These are phyloP conservation scores for Brassica hybrid DNA, from an alignment of 441 rosid genomes.

Conservation along the genomic window DNA sequence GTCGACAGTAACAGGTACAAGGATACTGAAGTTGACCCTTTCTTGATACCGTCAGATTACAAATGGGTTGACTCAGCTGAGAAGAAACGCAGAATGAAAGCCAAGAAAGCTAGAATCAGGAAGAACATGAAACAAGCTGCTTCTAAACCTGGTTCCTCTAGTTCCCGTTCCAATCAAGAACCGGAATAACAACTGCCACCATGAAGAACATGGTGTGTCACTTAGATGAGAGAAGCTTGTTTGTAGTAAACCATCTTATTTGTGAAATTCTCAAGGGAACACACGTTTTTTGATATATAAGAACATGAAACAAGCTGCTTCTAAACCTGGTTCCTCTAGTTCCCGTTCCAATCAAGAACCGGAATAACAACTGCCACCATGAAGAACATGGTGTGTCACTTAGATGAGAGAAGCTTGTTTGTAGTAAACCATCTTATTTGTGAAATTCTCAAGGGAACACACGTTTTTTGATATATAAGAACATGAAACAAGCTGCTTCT, in stretches of 20 bases:
- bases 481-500: conserved; percentile 54
- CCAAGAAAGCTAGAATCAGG: conserved; percentile 85
- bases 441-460: conserved; percentile 29
- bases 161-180: conserved; percentile 50
- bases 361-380: conserved; percentile 58
- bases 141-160: conserved; percentile 45
- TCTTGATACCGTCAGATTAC: conserved; percentile 78
- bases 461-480: conserved; percentile 53
- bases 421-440: conserved; percentile 26
- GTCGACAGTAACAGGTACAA: conserved; percentile 73
- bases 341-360: conserved; percentile 51
- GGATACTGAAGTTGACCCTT: conserved; percentile 79
- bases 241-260: conserved; percentile 19
- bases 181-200: conserved; percentile 52
- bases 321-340: conserved; percentile 44
- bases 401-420: no score
- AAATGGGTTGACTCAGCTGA: conserved; percentile 88
- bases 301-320: conserved; percentile 55
- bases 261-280: conserved; percentile 33
- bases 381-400: no score
- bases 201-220: no score
- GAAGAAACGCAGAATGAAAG: conserved; percentile 91
- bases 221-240: no score
- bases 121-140: conserved; percentile 61
- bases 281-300: conserved; percentile 46